Base-by-base conservation (phyloP, 352 stramenopile species). In the Globisporangium heterothallicum region DNA sequence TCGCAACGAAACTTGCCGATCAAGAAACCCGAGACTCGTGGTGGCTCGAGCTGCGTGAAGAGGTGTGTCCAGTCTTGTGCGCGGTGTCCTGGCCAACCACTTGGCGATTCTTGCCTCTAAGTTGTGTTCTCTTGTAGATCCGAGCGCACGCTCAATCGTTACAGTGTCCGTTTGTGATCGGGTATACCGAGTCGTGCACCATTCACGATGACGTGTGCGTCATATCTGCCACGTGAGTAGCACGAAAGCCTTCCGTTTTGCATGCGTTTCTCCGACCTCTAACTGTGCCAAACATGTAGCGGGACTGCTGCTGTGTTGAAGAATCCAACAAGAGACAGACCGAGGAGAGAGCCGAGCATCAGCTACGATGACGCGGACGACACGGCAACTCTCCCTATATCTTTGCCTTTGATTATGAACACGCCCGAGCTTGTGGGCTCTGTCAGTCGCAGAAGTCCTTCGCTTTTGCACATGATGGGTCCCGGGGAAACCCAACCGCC, bases 201-300 rank as follows among this genome's bases (percentile, higher is more conserved):
- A 98, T 99, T 65, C 86, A 98, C 56, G 95, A 98, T 47, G 96
- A 99, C 66, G 86, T 95, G 0, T 97, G 93, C 56, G 88, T 99
- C n/a, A 84, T 99, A 41, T 98, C 95, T 4, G 96, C 96, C 27
- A 98, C 94, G 58, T 92, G 71, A 46, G 77, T 74, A 36, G 30
- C 30, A 3, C 12, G 30, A 36, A 25, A 35, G 6, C 54, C n/a
- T 44, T 10, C 36, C 14, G 29, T 40, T 42, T 24, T 21, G 22
- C 25, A n/a, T 25, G 6, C 12, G 19, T 34, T 29, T 18, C 10
- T 34, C 2, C n/a, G n/a, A n/a, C n/a, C n/a, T 30, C 22, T 16
- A 36, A 29, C 3, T 48, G 22, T 38, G 2, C 27, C 7, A 32
- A 27, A 6, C 8, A 29, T 24, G 6, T 22, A 92, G 81, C 36